A percentile compares a stretch with the other conserved stretches of the same genome.
These are phyloP conservation scores for Santalum album DNA, from an alignment of 164 flowering plant genomes.

Conservation along the genomic window DNA sequence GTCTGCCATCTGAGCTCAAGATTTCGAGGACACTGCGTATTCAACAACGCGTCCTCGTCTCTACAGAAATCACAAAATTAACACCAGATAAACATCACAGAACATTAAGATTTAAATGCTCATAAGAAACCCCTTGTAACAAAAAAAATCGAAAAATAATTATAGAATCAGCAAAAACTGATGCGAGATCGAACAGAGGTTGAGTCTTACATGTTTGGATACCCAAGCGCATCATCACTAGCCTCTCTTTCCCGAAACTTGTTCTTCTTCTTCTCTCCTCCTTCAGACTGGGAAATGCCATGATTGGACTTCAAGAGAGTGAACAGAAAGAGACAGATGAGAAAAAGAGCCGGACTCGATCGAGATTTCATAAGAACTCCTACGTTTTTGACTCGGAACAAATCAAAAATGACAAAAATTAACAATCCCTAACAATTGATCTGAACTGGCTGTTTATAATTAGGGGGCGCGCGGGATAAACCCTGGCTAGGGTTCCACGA, in stretches of 20 bases:
- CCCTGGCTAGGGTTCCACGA: too few relatives aligned
- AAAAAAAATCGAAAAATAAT: background rate
- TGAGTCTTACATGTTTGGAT: conserved; percentile 74
- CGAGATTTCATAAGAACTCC: conserved; percentile 20
- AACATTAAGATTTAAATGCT: background rate
- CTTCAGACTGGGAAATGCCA: conserved; percentile 6
- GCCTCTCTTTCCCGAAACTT: conserved; percentile 82
- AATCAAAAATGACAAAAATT: too few relatives aligned
- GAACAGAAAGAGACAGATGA: conserved; percentile 20
- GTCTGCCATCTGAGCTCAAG: conserved; percentile 98
- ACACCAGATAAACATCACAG: background rate
- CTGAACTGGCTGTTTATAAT: too few relatives aligned
- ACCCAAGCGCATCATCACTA: conserved; percentile 65
- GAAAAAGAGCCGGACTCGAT: conserved; percentile 16
- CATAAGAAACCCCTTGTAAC: background rate
- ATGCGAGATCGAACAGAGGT: background rate
- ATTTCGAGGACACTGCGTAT: conserved; percentile 76
- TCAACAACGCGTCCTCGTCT: conserved; percentile 82
- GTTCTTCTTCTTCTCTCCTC: conserved; percentile 33
- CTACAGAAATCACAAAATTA: conserved; percentile 22
- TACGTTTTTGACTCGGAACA: background rate
- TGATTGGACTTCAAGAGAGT: conserved; percentile 7
- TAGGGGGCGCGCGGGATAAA: too few relatives aligned
- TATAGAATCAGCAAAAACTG: too few relatives aligned
- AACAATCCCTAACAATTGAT: too few relatives aligned